These are phyloP conservation scores for Centella asiatica DNA, from an alignment of 129 eudicot species.

Conservation along the genomic window DNA sequence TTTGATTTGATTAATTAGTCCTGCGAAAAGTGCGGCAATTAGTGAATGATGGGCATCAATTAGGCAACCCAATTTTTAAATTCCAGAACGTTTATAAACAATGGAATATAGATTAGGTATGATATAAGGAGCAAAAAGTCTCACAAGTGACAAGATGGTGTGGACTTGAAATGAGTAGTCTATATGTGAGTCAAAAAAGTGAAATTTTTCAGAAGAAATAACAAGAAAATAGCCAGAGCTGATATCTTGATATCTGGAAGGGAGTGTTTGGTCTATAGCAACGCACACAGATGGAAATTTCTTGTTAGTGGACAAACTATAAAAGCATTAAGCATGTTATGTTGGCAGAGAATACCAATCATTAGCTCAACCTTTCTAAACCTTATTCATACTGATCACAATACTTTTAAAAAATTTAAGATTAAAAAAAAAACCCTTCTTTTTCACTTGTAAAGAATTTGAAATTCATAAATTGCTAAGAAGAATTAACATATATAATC, in stretches of 20 bases:
- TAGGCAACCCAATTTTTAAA: background rate
- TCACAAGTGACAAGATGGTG: background rate
- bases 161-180: background rate
- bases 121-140: background rate
- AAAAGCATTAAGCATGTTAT: background rate
- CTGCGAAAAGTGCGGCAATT: background rate
- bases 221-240: background rate
- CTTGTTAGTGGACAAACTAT: background rate
- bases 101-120: background rate
- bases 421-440: no score
- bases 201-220: slow-evolving; percentile 6
- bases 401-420: no score
- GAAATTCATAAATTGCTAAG: no score
- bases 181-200: slow-evolving; percentile 5
- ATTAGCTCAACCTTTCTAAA: background rate
- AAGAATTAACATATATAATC: no score
- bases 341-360: background rate
- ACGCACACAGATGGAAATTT: background rate
- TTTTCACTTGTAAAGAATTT: no score
- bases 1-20: no score
- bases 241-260: no score
- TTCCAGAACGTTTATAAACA: background rate
- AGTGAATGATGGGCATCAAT: background rate
- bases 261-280: background rate
- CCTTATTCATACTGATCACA: slow-evolving; percentile 7